Evolutionary conservation across 2,329 filamentous ascomycete genomes (phyloP), one percentile per base, ranked within the genome.

Genomic region (Hirsutella thompsonii): DNA sequence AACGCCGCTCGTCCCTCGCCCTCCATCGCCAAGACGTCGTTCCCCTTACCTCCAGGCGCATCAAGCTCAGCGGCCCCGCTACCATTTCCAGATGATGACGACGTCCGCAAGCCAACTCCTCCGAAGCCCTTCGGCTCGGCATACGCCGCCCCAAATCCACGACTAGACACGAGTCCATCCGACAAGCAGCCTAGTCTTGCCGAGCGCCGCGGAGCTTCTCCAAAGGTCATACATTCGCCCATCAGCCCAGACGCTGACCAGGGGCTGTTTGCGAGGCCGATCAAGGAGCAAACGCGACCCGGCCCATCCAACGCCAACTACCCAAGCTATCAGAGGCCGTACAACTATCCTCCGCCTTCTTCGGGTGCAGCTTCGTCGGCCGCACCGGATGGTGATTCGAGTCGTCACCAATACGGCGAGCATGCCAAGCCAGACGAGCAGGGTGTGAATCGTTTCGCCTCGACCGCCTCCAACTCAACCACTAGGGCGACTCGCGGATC

Each of bases 401-500:
- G 16, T 33, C 28, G 9, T 29, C 20, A 16, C 18, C 19, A 13
- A 28, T 28, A 43, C 39, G 42, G 44, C 36, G 43, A 56, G 43
- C 47, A 55, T 33, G 37, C 49, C 18, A 51, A 45, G 54, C 58
- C 63, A n/a, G 54, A 54, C 21, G 67, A 71, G n/a, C 63, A 52
- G 39, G 65, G 66, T 23, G 70, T 81, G 47, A 79, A 75, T 53
- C 70, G 78, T 36, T 78, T 79, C 49, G 70, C 73, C 10, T 95
- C 90, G 2, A 94, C 86, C 8, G 88, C 90, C 13, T 96, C 92
- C 0, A 94, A 81, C 11, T 94, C 89, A 2, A 98, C 92, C 1
- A 95, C 90, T 2, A 79, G 85, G 48, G 92, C 92, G 18, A 89
- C 84, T 55, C 76, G 92, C 51, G 92, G 92, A 35, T 96, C 90